Conservation (phyloP, 805 yeast genomes). For the Starmerella asiatica region DNA sequence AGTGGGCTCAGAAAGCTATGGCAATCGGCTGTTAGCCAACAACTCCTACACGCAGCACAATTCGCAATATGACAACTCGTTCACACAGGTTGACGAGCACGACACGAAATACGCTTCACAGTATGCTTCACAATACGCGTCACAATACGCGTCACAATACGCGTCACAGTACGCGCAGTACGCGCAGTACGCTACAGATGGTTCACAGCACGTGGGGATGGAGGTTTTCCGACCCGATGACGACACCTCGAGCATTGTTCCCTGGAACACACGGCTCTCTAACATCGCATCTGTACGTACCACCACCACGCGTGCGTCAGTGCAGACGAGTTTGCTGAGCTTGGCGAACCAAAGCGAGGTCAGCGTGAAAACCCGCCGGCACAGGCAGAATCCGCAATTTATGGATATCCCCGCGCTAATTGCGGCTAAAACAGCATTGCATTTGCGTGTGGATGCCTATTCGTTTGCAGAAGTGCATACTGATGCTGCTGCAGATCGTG, state of each 20-base stretch:
- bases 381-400: background rate
- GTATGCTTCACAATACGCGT: too few species aligned
- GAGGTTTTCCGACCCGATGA: background rate
- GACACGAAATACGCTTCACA: too few species aligned
- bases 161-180: background rate
- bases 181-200: background rate
- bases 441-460: conserved; percentile 4
- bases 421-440: background rate
- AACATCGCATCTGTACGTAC: too few species aligned
- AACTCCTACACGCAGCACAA: background rate
- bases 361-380: background rate
- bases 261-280: background rate
- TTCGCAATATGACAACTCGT: background rate
- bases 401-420: background rate
- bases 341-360: background rate
- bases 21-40: too few species aligned
- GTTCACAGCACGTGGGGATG: background rate
- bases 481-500: background rate
- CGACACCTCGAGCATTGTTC: background rate
- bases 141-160: too few species aligned
- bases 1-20: too few species aligned
- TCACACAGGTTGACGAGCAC: background rate
- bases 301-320: background rate
- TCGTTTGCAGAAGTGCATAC: conserved; percentile 1
- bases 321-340: background rate